phyloP scores from a whole-genome alignment of 148 eudicot genomes.

The Rhododendron molle region DNA sequence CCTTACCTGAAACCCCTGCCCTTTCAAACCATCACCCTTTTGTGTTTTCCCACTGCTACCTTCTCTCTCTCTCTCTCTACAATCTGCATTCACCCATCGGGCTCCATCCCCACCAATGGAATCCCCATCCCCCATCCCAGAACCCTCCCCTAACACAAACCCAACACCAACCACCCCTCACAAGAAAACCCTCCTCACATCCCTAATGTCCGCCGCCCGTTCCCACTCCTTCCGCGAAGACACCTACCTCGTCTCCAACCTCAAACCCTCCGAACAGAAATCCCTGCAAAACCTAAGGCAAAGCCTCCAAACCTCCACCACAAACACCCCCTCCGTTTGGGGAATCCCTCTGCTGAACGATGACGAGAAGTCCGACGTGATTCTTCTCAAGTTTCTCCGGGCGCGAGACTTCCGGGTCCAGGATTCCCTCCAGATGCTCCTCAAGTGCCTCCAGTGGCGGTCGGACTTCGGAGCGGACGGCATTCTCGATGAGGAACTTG shows the following conservation, averaged over 20 bases:
- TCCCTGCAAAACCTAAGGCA: constrained; percentile 52
- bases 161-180: constrained; percentile 19
- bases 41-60: too few species aligned
- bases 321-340: constrained; percentile 44
- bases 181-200: constrained; percentile 40
- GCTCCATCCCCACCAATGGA: constrained; percentile 21
- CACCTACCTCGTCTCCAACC: constrained; percentile 58
- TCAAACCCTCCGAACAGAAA: constrained; percentile 54
- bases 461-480: constrained; percentile 57
- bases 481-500: constrained; percentile 62
- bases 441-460: constrained; percentile 56
- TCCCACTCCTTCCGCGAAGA: constrained; percentile 78
- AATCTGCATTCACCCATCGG: too few species aligned
- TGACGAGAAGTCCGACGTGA: constrained; percentile 53
- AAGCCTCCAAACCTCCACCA: constrained; percentile 31
- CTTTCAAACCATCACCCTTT: neutral
- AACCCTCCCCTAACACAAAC: constrained; percentile 29
- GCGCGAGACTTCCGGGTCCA: constrained; percentile 70
- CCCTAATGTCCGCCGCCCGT: constrained; percentile 55
- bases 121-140: constrained; percentile 33
- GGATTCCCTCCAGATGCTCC: constrained; percentile 59
- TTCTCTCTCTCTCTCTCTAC: neutral
- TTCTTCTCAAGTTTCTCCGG: constrained; percentile 72
- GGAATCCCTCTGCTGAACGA: constrained; percentile 38
- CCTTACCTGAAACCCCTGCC: neutral